Base-by-base conservation (phyloP, 1,139 yeast genomes). In the Geotrichum restrictum region DNA sequence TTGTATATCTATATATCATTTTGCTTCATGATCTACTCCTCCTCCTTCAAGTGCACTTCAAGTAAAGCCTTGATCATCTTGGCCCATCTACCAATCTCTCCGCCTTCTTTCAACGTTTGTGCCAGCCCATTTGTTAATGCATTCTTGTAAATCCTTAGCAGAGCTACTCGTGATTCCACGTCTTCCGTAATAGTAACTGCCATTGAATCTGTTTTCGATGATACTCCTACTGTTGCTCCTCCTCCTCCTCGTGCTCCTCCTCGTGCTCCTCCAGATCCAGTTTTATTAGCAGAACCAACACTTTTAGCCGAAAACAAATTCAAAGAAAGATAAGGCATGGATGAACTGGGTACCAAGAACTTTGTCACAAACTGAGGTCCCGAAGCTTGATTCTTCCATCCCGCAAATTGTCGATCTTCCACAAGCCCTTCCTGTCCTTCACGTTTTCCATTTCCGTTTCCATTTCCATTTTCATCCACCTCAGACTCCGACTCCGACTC, bases 61-160 rank as follows among this genome's bases (percentile, higher is more conserved):
- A 44, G 47, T 29, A 55, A 24, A 34, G 45, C 43, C 39, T 42
- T 22, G 16, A 61, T 43, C 42, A 49, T 56, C 47, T 75, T 75
- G 10, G 88, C 84, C 48, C 74, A 75, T 57, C 83, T 77, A 2
- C 89, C 93, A 11, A 78, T 72, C 56, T 84, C 89, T 2, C 94
- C 94, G 8, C 89, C 91, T 61, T 87, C 95, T 60, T 81, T 82
- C 8, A 79, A 66, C 42, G 81, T 65, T 39, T 73, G 71, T 1
- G 69, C 73, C 29, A 85, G 71, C 44, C 88, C 87, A 49, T 73
- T 73, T 22, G 63, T 50, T 59, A 86, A 71, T 8, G 80, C 79
- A 1, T 67, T 67, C 49, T 71, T 62, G 62, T 81, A 83, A n/a
- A 78, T 74, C 51, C 80, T 83, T 33, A 74, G 64, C 1, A 84